A percentile compares a stretch with the other conserved stretches of the same genome.
phyloP scores from a whole-genome alignment of 345 rosid species.

The Orychophragmus violaceus region DNA sequence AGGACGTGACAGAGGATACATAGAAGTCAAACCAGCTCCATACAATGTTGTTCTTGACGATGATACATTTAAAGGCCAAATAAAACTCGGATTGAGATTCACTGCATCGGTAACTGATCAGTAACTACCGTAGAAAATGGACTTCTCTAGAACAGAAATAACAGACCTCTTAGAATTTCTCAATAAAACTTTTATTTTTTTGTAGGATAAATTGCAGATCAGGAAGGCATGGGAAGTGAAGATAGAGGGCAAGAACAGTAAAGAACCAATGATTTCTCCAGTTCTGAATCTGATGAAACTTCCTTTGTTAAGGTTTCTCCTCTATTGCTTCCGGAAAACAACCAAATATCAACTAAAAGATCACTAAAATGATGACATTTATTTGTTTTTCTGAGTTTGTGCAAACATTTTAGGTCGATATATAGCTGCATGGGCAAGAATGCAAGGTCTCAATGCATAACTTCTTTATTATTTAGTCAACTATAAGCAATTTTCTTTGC shows the following conservation, averaged over 20 bases:
- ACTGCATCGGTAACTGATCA: conserved; percentile 36
- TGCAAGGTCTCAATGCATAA: conserved; percentile 11
- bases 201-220: conserved; percentile 35
- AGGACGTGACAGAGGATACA: conserved; percentile 47
- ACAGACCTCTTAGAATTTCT: not conserved
- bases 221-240: conserved; percentile 25
- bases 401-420: conserved; percentile 23
- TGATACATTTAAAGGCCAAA: conserved; percentile 57
- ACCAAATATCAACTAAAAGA: conserved; percentile 23
- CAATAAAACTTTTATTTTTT: not conserved
- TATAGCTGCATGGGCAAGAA: conserved; percentile 26
- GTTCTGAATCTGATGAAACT: conserved; percentile 35
- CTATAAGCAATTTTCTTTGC: conserved; percentile 19
- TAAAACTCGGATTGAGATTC: conserved; percentile 66
- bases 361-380: conserved; percentile 21
- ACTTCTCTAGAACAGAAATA: not conserved
- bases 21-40: conserved; percentile 54
- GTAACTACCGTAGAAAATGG: not conserved
- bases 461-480: conserved; percentile 2
- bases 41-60: conserved; percentile 76
- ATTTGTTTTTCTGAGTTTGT: conserved; percentile 21
- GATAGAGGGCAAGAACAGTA: conserved; percentile 19
- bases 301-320: conserved; percentile 42
- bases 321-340: conserved; percentile 24
- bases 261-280: conserved; percentile 23